A percentile compares a stretch with the other conserved stretches of the same genome.
Evolutionary conservation across 2,329 filamentous ascomycete genomes (phyloP).

Genomic region (Exophiala sp.): DNA sequence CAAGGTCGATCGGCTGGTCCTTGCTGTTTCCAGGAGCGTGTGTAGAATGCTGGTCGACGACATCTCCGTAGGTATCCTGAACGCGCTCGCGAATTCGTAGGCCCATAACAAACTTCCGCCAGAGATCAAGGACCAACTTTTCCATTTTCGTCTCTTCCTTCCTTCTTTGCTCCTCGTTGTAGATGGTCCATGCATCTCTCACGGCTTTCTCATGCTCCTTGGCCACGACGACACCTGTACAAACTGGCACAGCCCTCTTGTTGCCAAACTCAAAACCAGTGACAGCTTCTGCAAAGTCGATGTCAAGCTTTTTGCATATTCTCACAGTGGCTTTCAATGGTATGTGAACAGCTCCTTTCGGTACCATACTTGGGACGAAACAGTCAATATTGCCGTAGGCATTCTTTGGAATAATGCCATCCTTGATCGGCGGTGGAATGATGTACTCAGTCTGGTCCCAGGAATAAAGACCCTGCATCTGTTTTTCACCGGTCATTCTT

Average conservation of each 20-base stretch:
- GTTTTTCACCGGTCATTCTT: slow-evolving; percentile 74
- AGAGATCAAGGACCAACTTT: slow-evolving; percentile 68
- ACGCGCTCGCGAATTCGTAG: slow-evolving; percentile 77
- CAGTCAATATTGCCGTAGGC: slow-evolving; percentile 95
- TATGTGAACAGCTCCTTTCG: slow-evolving; percentile 76
- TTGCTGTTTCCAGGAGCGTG: slow-evolving; percentile 6
- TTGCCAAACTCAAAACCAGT: slow-evolving; percentile 96
- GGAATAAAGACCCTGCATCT: slow-evolving; percentile 81
- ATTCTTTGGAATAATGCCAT: slow-evolving; percentile 90
- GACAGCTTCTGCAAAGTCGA: slow-evolving; percentile 91
- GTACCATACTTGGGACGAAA: slow-evolving; percentile 91
- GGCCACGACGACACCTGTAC: slow-evolving; percentile 85
- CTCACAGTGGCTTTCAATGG: slow-evolving; percentile 72
- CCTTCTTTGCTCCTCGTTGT: slow-evolving; percentile 68
- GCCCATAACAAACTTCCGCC: slow-evolving; percentile 85
- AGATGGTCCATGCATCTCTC: slow-evolving; percentile 73
- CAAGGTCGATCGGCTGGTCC: slow-evolving; percentile 24
- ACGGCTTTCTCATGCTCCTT: slow-evolving; percentile 72
- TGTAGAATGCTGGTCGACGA: slow-evolving; percentile 25
- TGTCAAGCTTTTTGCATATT: slow-evolving; percentile 76
- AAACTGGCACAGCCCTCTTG: slow-evolving; percentile 86
- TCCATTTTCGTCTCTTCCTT: slow-evolving; percentile 82
- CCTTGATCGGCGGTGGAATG: slow-evolving; percentile 77
- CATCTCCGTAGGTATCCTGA: slow-evolving; percentile 68
- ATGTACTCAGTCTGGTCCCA: slow-evolving; percentile 91